Percentiles rank a stretch among this genome's conserved stretches.
Conservation (phyloP, 169 alveolate species). For the Cryptosporidium sp. region DNA sequence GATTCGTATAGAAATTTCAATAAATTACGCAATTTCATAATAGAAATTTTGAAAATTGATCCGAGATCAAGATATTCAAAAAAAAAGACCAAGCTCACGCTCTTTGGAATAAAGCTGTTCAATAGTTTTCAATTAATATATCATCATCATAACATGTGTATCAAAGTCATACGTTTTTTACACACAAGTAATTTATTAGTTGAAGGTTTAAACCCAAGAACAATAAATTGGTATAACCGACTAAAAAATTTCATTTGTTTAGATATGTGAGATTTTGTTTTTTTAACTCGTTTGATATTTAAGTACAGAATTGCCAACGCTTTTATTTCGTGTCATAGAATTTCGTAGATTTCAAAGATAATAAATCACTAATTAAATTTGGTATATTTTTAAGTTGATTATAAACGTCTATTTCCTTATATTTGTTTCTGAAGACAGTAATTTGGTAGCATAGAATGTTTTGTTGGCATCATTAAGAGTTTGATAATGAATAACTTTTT, state of each 20-base stretch:
- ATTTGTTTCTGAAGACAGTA: too few species aligned
- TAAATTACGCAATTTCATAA: slow-evolving; percentile 17
- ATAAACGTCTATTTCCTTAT: too few species aligned
- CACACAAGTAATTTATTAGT: neutral
- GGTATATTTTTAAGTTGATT: too few species aligned
- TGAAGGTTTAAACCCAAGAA: slow-evolving; percentile 39
- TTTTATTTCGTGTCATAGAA: neutral
- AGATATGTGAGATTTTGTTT: neutral
- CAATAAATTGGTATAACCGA: neutral
- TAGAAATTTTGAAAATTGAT: slow-evolving; percentile 12
- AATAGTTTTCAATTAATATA: slow-evolving; percentile 42
- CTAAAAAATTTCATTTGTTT: neutral
- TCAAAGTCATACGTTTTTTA: slow-evolving; percentile 27
- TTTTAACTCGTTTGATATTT: neutral
- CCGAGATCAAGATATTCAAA: slow-evolving; percentile 47
- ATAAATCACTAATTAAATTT: too few species aligned
- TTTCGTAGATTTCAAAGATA: too few species aligned
- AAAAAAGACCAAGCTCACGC: neutral
- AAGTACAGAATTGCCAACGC: neutral
- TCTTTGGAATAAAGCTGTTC: slow-evolving; percentile 46
- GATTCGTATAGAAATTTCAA: neutral
- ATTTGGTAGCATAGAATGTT: too few species aligned
- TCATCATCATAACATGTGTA: neutral
- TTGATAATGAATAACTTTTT: too few species aligned
- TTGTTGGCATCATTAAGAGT: too few species aligned